Conservation (phyloP, 2,329 filamentous ascomycete species). For the Cercospora citrullina region DNA sequence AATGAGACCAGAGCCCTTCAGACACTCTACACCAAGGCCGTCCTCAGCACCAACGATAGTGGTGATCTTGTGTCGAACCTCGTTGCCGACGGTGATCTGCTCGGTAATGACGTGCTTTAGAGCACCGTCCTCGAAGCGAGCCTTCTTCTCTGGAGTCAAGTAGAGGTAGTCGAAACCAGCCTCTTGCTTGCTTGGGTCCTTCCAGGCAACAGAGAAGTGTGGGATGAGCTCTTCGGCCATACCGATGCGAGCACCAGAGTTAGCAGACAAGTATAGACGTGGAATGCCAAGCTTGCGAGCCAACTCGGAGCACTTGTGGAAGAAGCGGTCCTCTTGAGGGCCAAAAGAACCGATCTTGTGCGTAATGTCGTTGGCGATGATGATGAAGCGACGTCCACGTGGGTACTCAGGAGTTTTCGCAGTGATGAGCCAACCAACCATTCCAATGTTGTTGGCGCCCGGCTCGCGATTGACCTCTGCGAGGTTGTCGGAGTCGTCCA, state of each 20-base stretch:
- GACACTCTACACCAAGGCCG: slow-evolving; percentile 93
- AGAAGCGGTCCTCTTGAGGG: slow-evolving; percentile 94
- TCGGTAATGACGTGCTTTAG: slow-evolving; percentile 82
- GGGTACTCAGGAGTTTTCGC: slow-evolving; percentile 96
- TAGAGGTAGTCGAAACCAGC: slow-evolving; percentile 97
- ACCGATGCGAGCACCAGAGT: slow-evolving; percentile 96
- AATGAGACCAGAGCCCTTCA: slow-evolving; percentile 96
- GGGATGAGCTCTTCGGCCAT: slow-evolving; percentile 96
- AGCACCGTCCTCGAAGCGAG: slow-evolving; percentile 77
- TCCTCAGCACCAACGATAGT: slow-evolving; percentile 93
- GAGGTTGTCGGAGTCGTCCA: slow-evolving; percentile 90
- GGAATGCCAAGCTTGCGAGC: slow-evolving; percentile 93
- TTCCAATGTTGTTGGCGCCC: slow-evolving; percentile 92
- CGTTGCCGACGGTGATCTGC: slow-evolving; percentile 78
- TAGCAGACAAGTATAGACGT: slow-evolving; percentile 95
- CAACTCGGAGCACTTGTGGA: slow-evolving; percentile 97
- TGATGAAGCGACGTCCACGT: slow-evolving; percentile 84
- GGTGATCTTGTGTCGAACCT: slow-evolving; percentile 89
- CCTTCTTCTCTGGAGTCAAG: slow-evolving; percentile 80
- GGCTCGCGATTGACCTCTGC: slow-evolving; percentile 92
- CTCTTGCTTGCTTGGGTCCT: slow-evolving; percentile 76
- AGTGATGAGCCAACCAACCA: slow-evolving; percentile 97
- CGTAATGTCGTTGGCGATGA: slow-evolving; percentile 98
- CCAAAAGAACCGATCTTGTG: slow-evolving; percentile 99
- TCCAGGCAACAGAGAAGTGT: slow-evolving; percentile 97